Percentiles rank a stretch among this genome's conserved stretches.
phyloP scores from a whole-genome alignment of 495 filamentous ascomycete genomes.

The Aspergillus taichungensis region DNA sequence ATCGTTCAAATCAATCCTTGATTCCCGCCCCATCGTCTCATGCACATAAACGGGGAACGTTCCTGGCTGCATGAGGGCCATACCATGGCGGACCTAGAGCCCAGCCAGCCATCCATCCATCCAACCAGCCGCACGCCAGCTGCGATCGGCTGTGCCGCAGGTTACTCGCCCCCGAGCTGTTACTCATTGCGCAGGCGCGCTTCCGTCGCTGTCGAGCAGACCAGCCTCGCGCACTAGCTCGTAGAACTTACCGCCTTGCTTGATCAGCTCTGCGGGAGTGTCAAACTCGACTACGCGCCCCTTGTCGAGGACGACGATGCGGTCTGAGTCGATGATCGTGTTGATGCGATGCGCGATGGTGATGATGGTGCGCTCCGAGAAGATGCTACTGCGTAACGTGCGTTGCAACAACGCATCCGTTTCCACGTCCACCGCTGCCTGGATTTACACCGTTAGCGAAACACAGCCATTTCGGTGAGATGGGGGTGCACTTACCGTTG shows the following conservation, averaged over 20 bases:
- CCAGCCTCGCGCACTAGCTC: conserved; percentile 49
- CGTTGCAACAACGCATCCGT: conserved; percentile 75
- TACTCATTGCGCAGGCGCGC: conserved; percentile 17
- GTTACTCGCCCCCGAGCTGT: not conserved
- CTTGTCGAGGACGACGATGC: conserved; percentile 79
- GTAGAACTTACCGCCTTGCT: conserved; percentile 44
- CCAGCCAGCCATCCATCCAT: not conserved
- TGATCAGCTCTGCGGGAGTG: conserved; percentile 46
- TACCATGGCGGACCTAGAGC: no score
- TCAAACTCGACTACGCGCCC: conserved; percentile 53
- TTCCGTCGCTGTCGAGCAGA: conserved; percentile 40
- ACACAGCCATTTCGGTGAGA: not conserved
- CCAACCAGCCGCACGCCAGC: not conserved
- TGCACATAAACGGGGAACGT: no score
- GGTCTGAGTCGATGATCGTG: conserved; percentile 88
- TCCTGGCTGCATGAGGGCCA: no score
- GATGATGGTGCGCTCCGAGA: conserved; percentile 89
- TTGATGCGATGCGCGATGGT: conserved; percentile 97
- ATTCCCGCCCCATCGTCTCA: no score
- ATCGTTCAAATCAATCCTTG: no score
- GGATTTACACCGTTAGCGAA: conserved; percentile 14
- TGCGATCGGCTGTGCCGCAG: no score
- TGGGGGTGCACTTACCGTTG: conserved; percentile 48
- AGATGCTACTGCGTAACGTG: conserved; percentile 49
- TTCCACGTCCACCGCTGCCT: conserved; percentile 90